Evolutionary conservation across 31 red algal species (phyloP).

Genomic region (Asparagopsis taxiformis): DNA sequence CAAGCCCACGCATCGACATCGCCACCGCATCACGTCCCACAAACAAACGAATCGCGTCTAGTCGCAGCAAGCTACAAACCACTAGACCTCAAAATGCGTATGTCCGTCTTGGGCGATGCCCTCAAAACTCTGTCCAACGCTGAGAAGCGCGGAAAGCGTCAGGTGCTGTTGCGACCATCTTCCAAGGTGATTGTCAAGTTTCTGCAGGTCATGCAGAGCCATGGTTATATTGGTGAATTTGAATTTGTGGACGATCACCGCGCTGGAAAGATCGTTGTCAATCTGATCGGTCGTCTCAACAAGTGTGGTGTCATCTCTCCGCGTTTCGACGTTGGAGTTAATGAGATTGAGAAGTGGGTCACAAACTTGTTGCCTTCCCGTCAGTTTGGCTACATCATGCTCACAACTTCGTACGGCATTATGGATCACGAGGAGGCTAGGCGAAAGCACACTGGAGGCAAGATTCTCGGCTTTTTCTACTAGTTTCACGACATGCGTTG

Average conservation of each 20-base stretch:
- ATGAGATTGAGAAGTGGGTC: conserved; percentile 96
- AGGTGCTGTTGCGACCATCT: conserved; percentile 94
- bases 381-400: conserved; percentile 95
- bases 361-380: conserved; percentile 91
- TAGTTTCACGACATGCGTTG: too few species aligned
- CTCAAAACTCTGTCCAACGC: conserved; percentile 98
- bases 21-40: too few species aligned
- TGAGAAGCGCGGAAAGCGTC: conserved; percentile 99
- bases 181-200: conserved; percentile 98
- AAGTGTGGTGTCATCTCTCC: conserved; percentile 97
- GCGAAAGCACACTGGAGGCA: conserved; percentile 94
- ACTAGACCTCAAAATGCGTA: conserved; percentile 78
- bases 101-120: conserved; percentile 96
- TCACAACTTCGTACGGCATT: conserved; percentile 94
- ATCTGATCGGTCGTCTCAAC: conserved; percentile 97
- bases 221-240: conserved; percentile 99
- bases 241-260: conserved; percentile 96
- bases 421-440: conserved; percentile 98
- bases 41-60: too few species aligned
- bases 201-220: conserved; percentile 96
- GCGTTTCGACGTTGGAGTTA: conserved; percentile 87
- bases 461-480: conserved; percentile 98
- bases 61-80: too few species aligned
- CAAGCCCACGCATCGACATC: too few species aligned
- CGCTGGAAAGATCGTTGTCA: conserved; percentile 96